Evolutionary conservation across 495 filamentous ascomycete genomes (phyloP), one percentile per base, ranked within the genome.

Genomic region (Darksidea phi): DNA sequence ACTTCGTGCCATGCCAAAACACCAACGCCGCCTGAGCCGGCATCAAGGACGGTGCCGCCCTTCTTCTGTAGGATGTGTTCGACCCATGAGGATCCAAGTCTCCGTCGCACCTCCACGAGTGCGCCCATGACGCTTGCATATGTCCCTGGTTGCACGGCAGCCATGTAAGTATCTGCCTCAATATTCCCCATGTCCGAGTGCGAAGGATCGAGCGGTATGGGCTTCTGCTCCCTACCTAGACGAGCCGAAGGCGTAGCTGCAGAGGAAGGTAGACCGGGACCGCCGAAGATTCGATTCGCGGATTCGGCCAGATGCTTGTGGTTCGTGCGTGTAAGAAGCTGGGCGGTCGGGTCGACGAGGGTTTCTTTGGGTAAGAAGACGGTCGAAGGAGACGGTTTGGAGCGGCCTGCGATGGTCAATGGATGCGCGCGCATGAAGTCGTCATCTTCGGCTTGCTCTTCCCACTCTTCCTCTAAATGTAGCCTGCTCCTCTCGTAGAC

Each of bases 1-100:
- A 97, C 71, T 57, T 91, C 86, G 68, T 90, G 80, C 89, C 91
- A 96, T 2, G 94, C 94, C 6, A 90, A 70, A 13, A 94, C 75
- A 12, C 87, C 90, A 11, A 90, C 95, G 21, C 94, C 94, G 36
- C 85, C 95, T 21, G 83, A 83, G 15, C 92, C 91, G 34, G 88
- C 87, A 75, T 98, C 94, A 3, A 98, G 81, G 13, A 97, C 80
- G 37, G 85, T 83, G 3, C 89, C 88, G n/a, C 78, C 82, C 54
- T 81, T 81, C 70, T 85, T 84, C 0, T 75, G 73, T 5, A 95
- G 75, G 21, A 95, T 76, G 34, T 78, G 74, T 20, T 83, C 79
- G 18, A 96, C 73, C 94, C 94, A 98, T 15, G 86, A 76, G 0
- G 83, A 75, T 20, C 94, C 94, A 24, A 97, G 75, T 13, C 94